Percentiles rank a stretch among this genome's conserved stretches.
These are phyloP conservation scores for Fusarium tuaranense DNA, from an alignment of 2,329 filamentous ascomycete genomes.

Conservation along the genomic window DNA sequence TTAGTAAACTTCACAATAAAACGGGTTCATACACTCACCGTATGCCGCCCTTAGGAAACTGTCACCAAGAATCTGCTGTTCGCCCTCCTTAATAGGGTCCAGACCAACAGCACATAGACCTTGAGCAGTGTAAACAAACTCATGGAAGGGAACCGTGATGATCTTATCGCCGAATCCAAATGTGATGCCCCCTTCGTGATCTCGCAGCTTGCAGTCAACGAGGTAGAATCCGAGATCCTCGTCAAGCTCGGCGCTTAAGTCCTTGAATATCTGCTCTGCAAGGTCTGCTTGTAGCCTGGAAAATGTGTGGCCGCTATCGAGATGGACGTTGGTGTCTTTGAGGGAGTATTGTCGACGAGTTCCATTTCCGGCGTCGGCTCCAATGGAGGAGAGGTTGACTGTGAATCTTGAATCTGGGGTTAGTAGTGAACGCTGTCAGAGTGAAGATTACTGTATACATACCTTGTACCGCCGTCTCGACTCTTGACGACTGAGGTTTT, in stretches of 20 bases:
- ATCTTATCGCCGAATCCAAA: slow-evolving; percentile 5
- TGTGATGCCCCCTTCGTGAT: not conserved
- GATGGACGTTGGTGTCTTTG: slow-evolving; percentile 54
- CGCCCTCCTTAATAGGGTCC: slow-evolving; percentile 34
- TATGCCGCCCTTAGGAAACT: slow-evolving; percentile 55
- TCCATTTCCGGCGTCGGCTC: slow-evolving; percentile 42
- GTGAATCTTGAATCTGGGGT: slow-evolving; percentile 44
- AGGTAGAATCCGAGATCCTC: slow-evolving; percentile 54
- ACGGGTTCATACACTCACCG: not conserved
- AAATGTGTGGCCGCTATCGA: slow-evolving; percentile 73
- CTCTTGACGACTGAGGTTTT: slow-evolving; percentile 62
- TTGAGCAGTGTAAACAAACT: not conserved
- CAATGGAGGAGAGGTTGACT: slow-evolving; percentile 48
- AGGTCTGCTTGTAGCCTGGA: slow-evolving; percentile 68
- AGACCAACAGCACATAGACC: not conserved
- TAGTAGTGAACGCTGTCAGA: too few species aligned
- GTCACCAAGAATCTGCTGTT: slow-evolving; percentile 49
- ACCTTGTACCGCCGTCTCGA: slow-evolving; percentile 33
- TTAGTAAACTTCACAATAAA: not conserved
- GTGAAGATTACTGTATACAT: too few species aligned
- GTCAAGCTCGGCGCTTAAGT: slow-evolving; percentile 53
- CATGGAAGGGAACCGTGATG: slow-evolving; percentile 7
- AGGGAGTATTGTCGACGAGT: slow-evolving; percentile 58
- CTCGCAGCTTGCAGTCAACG: not conserved
- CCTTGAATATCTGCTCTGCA: not conserved